Base-by-base conservation (phyloP, 352 stramenopile species). In the Albugo candida region DNA sequence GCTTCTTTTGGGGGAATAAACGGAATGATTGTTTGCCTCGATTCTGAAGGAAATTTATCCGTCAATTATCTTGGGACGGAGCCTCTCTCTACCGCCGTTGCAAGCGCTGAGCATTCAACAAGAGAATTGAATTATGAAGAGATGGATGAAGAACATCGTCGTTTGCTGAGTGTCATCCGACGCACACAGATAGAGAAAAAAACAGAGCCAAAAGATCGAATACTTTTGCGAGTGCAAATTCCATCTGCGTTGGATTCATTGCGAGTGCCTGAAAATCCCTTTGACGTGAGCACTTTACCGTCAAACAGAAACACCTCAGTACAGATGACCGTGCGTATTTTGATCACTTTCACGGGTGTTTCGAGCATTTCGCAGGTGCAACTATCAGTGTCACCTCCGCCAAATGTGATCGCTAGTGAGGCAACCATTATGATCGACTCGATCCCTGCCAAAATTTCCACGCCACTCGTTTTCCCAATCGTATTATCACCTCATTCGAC, bases 111-210 rank as follows among this genome's bases (percentile, higher is more conserved):
- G 27, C 24, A 31, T 8, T 31, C 24, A 31, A 64, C 61, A 14
- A 92, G 92, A 41, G 78, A 92, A 20, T 59, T 95, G 36, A 88
- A 93, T 50, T 94, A 94, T 45, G 81, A 91, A 47, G 78, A 92
- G 48, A 92, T 94, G 61, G 82, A 95, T 47, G 76, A 87, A 45
- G 83, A 94, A 53, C 78, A 94, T 40, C 74, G 81, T 13, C 63
- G 79, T 41, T 54, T 95, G 13, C 63, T 94, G 13, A 81, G 86
- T 45, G 70, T 88, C n/a, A 93, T 93, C 45, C 61, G 81, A 10
- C 64, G 75, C 4, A 59, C 69, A n/a, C 77, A 88, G 27, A 64
- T 66, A 11, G 72, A 87, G 47, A 61, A 70, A 10, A 51, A 65
- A 13, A 64, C 65, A 0, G 77, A 89, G 39, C 67, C 75, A 0